These are phyloP conservation scores for Neurospora sp. DNA, from an alignment of 495 filamentous ascomycete species.

Conservation along the genomic window DNA sequence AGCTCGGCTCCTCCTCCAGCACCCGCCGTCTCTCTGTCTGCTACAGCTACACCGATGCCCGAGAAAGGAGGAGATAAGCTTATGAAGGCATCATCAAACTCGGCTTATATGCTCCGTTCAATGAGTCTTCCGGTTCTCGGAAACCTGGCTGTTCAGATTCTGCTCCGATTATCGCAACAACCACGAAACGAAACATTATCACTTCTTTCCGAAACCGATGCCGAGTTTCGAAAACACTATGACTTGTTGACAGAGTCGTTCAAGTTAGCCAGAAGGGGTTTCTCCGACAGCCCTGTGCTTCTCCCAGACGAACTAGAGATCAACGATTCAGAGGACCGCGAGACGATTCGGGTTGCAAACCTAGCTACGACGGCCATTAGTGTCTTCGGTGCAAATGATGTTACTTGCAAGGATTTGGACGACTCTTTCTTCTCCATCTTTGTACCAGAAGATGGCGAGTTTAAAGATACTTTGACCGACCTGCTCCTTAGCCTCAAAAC, in stretches of 20 bases:
- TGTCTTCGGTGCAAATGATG: constrained; percentile 74
- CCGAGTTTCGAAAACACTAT: constrained; percentile 74
- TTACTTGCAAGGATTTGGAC: constrained; percentile 72
- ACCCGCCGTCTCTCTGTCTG: not conserved
- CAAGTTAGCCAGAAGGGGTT: constrained; percentile 69
- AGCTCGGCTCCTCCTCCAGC: not conserved
- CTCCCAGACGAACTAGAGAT: constrained; percentile 66
- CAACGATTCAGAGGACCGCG: constrained; percentile 53
- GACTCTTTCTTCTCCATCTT: constrained; percentile 80
- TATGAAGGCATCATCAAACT: constrained; percentile 22
- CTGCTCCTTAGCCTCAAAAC: constrained; percentile 80
- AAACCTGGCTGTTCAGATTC: constrained; percentile 35
- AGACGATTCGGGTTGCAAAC: constrained; percentile 77
- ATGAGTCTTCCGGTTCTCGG: constrained; percentile 35
- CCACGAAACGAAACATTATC: constrained; percentile 53
- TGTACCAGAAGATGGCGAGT: constrained; percentile 54
- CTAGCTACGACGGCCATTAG: constrained; percentile 76
- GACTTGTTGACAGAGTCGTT: constrained; percentile 69
- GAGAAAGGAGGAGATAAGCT: constrained; percentile 16
- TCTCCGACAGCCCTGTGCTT: constrained; percentile 60
- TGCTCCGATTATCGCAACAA: constrained; percentile 35
- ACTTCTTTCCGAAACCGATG: constrained; percentile 61
- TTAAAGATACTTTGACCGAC: constrained; percentile 50
- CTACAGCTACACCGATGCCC: constrained; percentile 4
- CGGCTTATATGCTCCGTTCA: constrained; percentile 21